A percentile compares a stretch with the other conserved stretches of the same genome.
phyloP scores from a whole-genome alignment of 441 rosid species.

The Eugenia klotzschiana region DNA sequence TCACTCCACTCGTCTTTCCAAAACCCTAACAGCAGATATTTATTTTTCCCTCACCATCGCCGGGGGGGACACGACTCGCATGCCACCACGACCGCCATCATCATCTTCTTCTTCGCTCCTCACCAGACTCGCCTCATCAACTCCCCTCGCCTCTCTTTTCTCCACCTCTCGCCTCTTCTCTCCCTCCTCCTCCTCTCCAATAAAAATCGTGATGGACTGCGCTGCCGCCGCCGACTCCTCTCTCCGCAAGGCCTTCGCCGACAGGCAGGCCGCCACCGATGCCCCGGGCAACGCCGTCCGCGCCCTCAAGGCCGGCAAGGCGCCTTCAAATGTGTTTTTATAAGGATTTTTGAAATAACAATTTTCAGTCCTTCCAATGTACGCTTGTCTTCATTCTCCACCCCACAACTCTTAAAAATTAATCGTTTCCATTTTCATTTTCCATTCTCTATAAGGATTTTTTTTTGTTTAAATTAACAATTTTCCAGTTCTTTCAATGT shows the following conservation, averaged over 20 bases:
- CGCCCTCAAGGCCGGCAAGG: conserved; percentile 52
- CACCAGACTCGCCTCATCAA: conserved; percentile 20
- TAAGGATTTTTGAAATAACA: background rate
- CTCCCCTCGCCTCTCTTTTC: conserved; percentile 9
- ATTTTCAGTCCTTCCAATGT: background rate
- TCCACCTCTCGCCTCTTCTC: conserved; percentile 1
- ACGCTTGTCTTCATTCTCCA: background rate
- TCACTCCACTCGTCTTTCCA: background rate
- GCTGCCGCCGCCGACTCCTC: conserved; percentile 32
- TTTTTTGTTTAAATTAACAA: too few relatives aligned
- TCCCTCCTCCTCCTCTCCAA: too few relatives aligned
- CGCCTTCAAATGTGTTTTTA: background rate
- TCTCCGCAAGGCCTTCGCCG: conserved; percentile 46
- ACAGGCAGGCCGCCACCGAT: conserved; percentile 52
- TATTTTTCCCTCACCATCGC: background rate
- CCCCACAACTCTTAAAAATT: background rate
- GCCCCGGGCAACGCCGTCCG: conserved; percentile 62
- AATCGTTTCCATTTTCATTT: too few relatives aligned
- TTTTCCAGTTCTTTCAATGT: background rate
- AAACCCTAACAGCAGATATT: background rate
- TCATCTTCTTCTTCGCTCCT: background rate
- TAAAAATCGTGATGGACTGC: conserved; percentile 37
- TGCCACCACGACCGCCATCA: background rate
- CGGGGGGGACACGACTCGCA: background rate
- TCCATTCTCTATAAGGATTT: too few relatives aligned